phyloP scores from a whole-genome alignment of 1,284 basidiomycete genomes.

The Irpex sp. region DNA sequence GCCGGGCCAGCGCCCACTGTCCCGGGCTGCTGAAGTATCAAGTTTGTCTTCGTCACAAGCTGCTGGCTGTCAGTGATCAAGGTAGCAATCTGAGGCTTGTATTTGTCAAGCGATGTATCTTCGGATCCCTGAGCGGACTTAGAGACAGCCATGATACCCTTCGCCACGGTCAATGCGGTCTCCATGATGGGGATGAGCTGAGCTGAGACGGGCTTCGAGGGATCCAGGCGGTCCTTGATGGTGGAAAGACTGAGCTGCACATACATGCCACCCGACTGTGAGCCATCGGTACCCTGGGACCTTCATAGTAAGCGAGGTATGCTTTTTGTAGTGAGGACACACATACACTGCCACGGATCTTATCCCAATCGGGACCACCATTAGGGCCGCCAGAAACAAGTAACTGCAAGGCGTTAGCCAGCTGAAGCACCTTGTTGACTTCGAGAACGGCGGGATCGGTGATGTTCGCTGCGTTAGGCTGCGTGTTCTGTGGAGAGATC shows the following conservation, averaged over 20 bases:
- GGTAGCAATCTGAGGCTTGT: neutral
- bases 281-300: neutral
- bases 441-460: neutral
- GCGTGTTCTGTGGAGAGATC: neutral
- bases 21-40: constrained; percentile 1
- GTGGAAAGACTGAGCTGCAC: neutral
- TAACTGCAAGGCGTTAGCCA: neutral
- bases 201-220: neutral
- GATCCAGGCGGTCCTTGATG: neutral
- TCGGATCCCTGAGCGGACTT: neutral
- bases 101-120: neutral
- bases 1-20: neutral
- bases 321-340: neutral
- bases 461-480: neutral
- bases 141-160: neutral
- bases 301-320: neutral
- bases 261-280: neutral
- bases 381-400: neutral
- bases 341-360: neutral
- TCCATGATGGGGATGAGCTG: constrained; percentile 2
- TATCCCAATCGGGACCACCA: neutral
- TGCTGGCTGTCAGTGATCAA: neutral
- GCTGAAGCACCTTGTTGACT: neutral
- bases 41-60: neutral
- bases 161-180: neutral